Conservation (phyloP, 306 rosid species). For the Abrus precatorius region DNA sequence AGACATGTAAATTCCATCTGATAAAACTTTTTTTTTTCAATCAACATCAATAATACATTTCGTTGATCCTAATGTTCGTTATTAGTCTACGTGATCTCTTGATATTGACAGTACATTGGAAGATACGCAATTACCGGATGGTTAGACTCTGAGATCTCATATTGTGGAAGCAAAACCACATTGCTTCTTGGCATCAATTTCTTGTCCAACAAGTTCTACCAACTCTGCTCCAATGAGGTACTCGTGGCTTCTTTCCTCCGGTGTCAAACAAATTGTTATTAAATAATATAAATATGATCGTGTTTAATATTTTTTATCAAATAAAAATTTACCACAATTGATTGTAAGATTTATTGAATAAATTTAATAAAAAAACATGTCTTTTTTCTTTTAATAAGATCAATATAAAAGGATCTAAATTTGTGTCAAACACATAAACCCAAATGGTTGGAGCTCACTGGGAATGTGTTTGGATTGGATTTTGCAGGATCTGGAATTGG, state of each 20-base stretch:
- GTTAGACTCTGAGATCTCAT: constrained; percentile 54
- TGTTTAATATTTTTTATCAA: no score
- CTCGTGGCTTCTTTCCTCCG: no score
- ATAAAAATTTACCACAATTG: no score
- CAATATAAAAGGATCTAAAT: no score
- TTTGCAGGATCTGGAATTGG: constrained; percentile 66
- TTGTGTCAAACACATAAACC: background rate
- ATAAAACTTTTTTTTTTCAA: background rate
- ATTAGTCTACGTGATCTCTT: background rate
- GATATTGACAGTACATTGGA: constrained; percentile 40
- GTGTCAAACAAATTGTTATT: no score
- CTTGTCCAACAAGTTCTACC: constrained; percentile 53
- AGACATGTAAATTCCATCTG: background rate
- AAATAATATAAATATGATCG: no score
- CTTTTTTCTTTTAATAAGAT: no score
- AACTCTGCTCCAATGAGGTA: constrained; percentile 68
- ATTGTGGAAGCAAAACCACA: constrained; percentile 47
- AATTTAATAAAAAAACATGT: no score
- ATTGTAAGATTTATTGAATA: no score
- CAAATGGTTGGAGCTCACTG: background rate
- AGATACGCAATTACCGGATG: constrained; percentile 39
- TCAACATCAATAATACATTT: background rate
- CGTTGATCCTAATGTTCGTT: background rate
- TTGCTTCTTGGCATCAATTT: constrained; percentile 54
- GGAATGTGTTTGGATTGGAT: background rate